A percentile compares a stretch with the other conserved stretches of the same genome.
Conservation (phyloP, 768 basidiomycete species). For the Pleurotus cornucopiae region DNA sequence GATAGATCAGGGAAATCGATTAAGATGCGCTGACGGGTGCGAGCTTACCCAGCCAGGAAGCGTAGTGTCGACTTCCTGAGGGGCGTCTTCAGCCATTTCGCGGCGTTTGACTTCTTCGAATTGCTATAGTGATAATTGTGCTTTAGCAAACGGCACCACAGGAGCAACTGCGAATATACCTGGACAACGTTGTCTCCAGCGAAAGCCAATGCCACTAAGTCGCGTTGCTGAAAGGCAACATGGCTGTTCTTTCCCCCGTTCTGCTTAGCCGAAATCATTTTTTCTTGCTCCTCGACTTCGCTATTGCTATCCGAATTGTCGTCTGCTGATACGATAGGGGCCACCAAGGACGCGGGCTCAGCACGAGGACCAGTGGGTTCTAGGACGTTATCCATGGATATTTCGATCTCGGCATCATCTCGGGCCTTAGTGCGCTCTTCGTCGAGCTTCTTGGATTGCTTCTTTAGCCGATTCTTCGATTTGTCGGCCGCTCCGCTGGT, state of each 20-base stretch:
- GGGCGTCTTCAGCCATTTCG: conserved; percentile 85
- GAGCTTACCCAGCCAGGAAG: conserved; percentile 89
- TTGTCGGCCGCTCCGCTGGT: conserved; percentile 24
- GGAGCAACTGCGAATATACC: conserved; percentile 36
- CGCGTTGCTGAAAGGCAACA: conserved; percentile 82
- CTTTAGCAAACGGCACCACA: not conserved
- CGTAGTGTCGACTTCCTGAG: conserved; percentile 82
- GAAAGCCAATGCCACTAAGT: conserved; percentile 92
- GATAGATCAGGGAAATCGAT: conserved; percentile 2
- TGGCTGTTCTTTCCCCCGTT: conserved; percentile 33
- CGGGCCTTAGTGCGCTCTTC: conserved; percentile 55
- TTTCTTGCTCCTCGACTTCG: conserved; percentile 71
- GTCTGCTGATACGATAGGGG: conserved; percentile 27
- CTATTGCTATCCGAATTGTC: conserved; percentile 56
- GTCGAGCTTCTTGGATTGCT: conserved; percentile 49
- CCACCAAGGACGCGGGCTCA: conserved; percentile 34
- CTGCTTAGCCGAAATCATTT: conserved; percentile 28
- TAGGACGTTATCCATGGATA: conserved; percentile 55
- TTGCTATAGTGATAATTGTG: conserved; percentile 42
- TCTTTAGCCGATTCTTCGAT: conserved; percentile 57
- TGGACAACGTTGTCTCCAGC: conserved; percentile 95
- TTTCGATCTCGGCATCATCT: conserved; percentile 80
- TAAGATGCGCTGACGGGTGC: not conserved
- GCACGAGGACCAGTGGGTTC: conserved; percentile 26
- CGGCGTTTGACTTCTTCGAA: conserved; percentile 81